Base-by-base conservation (phyloP, 169 alveolate genomes). In the Babesia ovis region DNA sequence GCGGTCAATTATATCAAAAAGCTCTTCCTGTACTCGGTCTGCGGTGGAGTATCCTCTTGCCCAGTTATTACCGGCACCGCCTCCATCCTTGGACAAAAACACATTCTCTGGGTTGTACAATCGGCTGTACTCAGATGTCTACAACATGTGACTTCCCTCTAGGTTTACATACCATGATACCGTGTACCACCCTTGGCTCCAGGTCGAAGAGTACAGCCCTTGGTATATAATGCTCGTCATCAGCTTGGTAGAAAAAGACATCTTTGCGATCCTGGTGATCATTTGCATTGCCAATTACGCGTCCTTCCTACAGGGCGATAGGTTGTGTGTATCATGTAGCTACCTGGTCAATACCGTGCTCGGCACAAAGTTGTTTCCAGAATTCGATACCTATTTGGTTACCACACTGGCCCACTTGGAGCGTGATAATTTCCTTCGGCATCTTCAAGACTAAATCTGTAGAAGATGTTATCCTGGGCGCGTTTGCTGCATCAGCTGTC, bases 21-120 rank as follows among this genome's bases (percentile, higher is more conserved):
- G 88, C 77, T 97, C 99, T 67, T 97, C 99, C 80, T 95, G 92
- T 14, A 94, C 95, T 41, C 89, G 86, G 37, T 95, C 96, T 14
- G 98, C 99, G 62, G 94, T 92, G 22, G 94, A 80, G 77, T 95
- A 97, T 20, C 99, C 99, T 60, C 93, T 77, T 1, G 98, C 99
- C 99, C 99, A 97, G 81, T 95, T 96, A 85, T 97, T 98, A 2
- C 99, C 99, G 16, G 99, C 99, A 34, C 99, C 99, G 18, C 98
- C 98, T 9, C 99, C 99, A 54, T 97, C 99, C 79, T 95, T 96
- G 48, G 98, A 91, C 45, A 96, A 88, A 72, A 92, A 97, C 60
- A 97, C 92, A 85, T 97, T 97, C 84, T 98, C 99, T 1, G 99
- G 99, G 83, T 98, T 97, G 83, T 95, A 97, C 9, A 98, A 85